phyloP scores from a whole-genome alignment of 768 basidiomycete species.

The Lactifluus rugatus region DNA sequence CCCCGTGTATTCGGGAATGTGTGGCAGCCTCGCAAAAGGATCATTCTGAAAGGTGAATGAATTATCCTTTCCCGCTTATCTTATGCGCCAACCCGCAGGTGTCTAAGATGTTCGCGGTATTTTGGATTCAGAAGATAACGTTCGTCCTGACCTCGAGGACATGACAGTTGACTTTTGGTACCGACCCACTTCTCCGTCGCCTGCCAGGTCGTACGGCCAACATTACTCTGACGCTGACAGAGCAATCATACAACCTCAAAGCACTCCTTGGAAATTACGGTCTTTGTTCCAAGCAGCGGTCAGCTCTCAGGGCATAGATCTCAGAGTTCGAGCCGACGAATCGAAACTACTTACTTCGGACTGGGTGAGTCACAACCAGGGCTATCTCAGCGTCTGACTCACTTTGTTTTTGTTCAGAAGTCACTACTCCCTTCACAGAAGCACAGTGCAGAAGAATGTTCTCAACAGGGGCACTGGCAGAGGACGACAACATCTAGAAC shows the following conservation, averaged over 20 bases:
- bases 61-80: too few relatives aligned
- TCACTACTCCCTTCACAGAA: neutral
- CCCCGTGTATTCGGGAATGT: neutral
- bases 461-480: too few relatives aligned
- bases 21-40: neutral
- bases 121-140: too few relatives aligned
- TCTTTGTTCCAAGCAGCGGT: neutral
- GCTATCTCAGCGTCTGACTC: too few relatives aligned
- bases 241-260: neutral
- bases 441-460: too few relatives aligned
- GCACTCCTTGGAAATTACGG: neutral
- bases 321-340: neutral
- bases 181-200: neutral
- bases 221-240: neutral
- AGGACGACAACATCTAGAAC: too few relatives aligned
- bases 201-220: neutral
- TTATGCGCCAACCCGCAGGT: too few relatives aligned
- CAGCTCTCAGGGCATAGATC: neutral
- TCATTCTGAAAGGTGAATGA: constrained; percentile 6
- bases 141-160: too few relatives aligned
- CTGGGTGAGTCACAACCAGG: neutral
- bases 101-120: too few relatives aligned
- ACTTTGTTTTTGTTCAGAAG: neutral
- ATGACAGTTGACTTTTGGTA: too few relatives aligned
- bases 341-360: neutral